phyloP scores from a whole-genome alignment of 2,329 filamentous ascomycete species.

The Tolypocladium tundrense region DNA sequence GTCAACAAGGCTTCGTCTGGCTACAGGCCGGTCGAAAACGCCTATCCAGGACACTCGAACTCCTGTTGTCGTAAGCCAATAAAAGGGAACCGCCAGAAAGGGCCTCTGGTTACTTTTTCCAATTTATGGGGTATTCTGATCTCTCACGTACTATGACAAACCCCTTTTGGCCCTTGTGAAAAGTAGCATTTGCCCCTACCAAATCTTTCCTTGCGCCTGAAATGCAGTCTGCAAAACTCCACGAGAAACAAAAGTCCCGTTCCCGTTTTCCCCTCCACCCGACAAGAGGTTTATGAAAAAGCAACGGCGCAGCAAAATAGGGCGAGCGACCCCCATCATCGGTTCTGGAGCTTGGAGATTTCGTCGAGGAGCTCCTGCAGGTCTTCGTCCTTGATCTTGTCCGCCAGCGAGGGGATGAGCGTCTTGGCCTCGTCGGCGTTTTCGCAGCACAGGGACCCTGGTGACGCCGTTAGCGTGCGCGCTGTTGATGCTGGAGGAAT shows the following conservation, averaged over 20 bases:
- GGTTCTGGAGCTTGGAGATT: constrained; percentile 64
- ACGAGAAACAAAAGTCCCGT: neutral
- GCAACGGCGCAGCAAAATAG: neutral
- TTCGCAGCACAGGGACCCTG: constrained; percentile 86
- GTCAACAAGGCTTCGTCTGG: neutral
- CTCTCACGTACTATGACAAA: neutral
- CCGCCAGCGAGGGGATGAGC: constrained; percentile 76
- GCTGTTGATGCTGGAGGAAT: neutral
- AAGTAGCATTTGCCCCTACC: neutral
- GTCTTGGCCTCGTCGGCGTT: constrained; percentile 93
- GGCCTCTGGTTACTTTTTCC: neutral
- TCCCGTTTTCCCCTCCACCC: neutral
- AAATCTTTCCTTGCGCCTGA: constrained; percentile 1
- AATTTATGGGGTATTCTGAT: constrained; percentile 2
- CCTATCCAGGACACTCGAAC: neutral
- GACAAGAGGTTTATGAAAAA: neutral
- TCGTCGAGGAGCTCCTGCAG: constrained; percentile 83
- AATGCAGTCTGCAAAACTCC: neutral
- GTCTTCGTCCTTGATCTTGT: constrained; percentile 86
- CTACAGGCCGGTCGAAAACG: neutral
- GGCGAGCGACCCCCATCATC: constrained; percentile 10
- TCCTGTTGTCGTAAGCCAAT: neutral
- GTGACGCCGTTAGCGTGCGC: neutral
- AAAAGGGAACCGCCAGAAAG: neutral
- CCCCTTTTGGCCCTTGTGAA: neutral